Conservation (phyloP, 2,329 filamentous ascomycete species). For the Fusarium palustre region DNA sequence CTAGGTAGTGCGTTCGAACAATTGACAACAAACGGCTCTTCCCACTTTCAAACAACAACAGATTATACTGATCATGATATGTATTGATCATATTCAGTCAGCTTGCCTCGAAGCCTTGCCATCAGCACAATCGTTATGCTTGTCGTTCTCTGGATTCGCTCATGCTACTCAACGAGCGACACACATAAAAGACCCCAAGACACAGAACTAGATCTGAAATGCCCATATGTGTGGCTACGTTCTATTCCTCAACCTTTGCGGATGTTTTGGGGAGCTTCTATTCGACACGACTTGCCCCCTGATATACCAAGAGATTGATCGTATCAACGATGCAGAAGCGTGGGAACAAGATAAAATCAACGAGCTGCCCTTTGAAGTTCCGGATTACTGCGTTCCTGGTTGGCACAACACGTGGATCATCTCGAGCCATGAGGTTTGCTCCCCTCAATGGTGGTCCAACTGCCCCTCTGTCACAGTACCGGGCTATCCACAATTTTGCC, state of each 20-base stretch:
- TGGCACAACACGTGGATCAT: constrained; percentile 45
- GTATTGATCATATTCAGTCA: constrained; percentile 12
- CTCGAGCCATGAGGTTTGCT: constrained; percentile 31
- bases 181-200: constrained; percentile 22
- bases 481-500: constrained; percentile 30
- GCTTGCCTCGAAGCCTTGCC: neutral
- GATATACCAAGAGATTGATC: constrained; percentile 44
- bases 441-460: constrained; percentile 32
- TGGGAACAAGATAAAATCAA: constrained; percentile 40
- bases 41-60: neutral
- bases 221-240: constrained; percentile 48
- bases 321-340: constrained; percentile 46
- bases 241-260: constrained; percentile 45
- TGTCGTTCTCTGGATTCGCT: constrained; percentile 3
- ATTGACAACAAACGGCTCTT: constrained; percentile 14
- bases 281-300: constrained; percentile 41
- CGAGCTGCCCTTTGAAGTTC: constrained; percentile 44
- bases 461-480: constrained; percentile 31
- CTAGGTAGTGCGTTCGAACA: neutral
- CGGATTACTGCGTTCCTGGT: constrained; percentile 42
- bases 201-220: constrained; percentile 3
- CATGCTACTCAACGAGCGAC: constrained; percentile 25
- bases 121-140: constrained; percentile 28
- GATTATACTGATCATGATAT: constrained; percentile 31
- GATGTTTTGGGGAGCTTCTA: constrained; percentile 44